Base-by-base conservation (phyloP, 768 basidiomycete species). In the Rhizopogon sp. region DNA sequence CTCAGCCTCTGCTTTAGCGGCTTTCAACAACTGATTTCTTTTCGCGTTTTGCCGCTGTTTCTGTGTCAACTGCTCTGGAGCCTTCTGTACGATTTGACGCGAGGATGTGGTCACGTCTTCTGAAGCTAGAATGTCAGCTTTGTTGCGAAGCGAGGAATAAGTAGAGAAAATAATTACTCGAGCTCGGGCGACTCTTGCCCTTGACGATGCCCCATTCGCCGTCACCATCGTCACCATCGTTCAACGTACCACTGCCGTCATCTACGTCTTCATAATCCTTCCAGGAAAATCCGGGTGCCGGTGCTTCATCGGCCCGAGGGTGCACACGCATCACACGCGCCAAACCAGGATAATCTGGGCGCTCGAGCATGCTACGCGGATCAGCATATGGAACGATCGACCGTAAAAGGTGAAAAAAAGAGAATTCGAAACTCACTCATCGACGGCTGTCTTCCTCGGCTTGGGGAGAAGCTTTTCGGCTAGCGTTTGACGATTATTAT, bases 161-260 rank as follows among this genome's bases (percentile, higher is more conserved):
- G 2, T 33, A 43, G 8, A 6, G 20, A 50, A 47, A 56, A 50
- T 31, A 52, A 74, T 55, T 67, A 82, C 80, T 75, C 25, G 70
- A 59, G 47, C 79, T 74, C 31, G 70, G 58, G 45, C 73, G 75
- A 39, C 70, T 65, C 54, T 78, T 77, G 60, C 81, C 81, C 70
- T 75, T 80, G 60, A 93, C 88, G 42, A 90, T 80, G 22, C 82
- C 87, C 91, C 90, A 92, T 16, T 74, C 88, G 52, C 89, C 89
- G 64, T 88, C 88, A 28, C 79, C 83, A 55, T 83, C 11, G 5
- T 13, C 86, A 5, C 80, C 82, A 43, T 83, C 84, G 47, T 78
- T 77, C n/a, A 74, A 76, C 10, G 70, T 76, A 39, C 69, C 65
- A 35, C 59, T 60, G 0, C 64, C 70, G 16, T 63, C 63, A 50